Conservation (phyloP, 2,329 filamentous ascomycete species). For the Fusarium sp. region DNA sequence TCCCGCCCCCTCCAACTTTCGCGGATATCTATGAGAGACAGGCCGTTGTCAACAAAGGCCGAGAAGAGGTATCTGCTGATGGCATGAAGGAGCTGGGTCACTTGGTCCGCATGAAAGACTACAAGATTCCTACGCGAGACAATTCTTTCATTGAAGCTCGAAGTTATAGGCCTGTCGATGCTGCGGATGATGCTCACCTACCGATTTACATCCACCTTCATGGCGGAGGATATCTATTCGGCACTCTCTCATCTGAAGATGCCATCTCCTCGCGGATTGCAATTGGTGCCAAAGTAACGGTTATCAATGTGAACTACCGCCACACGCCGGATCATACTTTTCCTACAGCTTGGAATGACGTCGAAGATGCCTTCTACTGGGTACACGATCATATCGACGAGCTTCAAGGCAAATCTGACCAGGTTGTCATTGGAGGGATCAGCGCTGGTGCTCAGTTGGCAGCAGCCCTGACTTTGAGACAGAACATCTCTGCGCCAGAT, state of each 20-base stretch:
- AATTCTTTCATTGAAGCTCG: constrained; percentile 17
- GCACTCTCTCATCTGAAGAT: constrained; percentile 62
- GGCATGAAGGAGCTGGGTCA: constrained; percentile 15
- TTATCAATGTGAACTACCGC: constrained; percentile 67
- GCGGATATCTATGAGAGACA: constrained; percentile 18
- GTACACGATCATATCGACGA: constrained; percentile 46
- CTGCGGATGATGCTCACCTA: constrained; percentile 46
- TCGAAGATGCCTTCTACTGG: constrained; percentile 64
- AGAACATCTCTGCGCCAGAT: constrained; percentile 43
- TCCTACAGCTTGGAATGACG: constrained; percentile 62
- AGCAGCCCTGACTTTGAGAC: constrained; percentile 50
- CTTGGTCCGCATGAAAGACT: constrained; percentile 48
- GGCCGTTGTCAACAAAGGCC: not conserved
- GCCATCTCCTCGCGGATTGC: constrained; percentile 60
- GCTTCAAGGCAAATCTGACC: constrained; percentile 5
- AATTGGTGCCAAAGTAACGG: constrained; percentile 50
- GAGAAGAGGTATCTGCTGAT: constrained; percentile 15
- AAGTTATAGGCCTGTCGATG: constrained; percentile 12
- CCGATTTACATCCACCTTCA: constrained; percentile 63
- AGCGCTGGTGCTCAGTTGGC: constrained; percentile 57
- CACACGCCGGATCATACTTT: constrained; percentile 64
- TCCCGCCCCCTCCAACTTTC: constrained; percentile 1
- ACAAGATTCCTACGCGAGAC: constrained; percentile 29
- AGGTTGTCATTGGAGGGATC: constrained; percentile 57
- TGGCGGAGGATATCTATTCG: constrained; percentile 65